Evolutionary conservation across 2,329 filamentous ascomycete species (phyloP).

Genomic region (Botrytis deweyae): DNA sequence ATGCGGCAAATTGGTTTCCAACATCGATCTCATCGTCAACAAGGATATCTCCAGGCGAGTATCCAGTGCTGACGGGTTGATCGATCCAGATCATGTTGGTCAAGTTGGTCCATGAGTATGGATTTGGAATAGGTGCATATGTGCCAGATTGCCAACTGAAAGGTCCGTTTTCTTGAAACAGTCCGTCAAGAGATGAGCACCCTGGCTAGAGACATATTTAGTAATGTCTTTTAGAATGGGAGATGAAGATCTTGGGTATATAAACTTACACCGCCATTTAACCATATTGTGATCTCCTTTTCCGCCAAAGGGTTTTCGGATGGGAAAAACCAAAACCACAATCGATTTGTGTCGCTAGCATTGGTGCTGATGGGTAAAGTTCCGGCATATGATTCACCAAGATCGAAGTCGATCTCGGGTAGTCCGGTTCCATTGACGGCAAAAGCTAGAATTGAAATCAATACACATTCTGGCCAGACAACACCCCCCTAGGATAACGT

Average conservation of each 20-base stretch:
- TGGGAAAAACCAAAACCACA: slow-evolving; percentile 59
- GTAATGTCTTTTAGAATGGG: not conserved
- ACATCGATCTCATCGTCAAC: slow-evolving; percentile 53
- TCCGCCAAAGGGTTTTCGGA: slow-evolving; percentile 47
- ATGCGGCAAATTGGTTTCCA: slow-evolving; percentile 57
- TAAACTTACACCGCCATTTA: slow-evolving; percentile 73
- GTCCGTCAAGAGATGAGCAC: slow-evolving; percentile 90
- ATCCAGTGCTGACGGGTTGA: slow-evolving; percentile 46
- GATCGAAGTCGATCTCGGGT: slow-evolving; percentile 37
- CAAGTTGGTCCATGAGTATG: slow-evolving; percentile 35
- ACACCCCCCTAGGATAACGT: not conserved
- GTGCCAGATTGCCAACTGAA: slow-evolving; percentile 36
- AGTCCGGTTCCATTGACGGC: slow-evolving; percentile 35
- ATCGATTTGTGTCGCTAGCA: slow-evolving; percentile 45
- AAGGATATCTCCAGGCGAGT: slow-evolving; percentile 53
- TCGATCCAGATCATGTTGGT: slow-evolving; percentile 37
- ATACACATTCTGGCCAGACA: not conserved
- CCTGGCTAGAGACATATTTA: slow-evolving; percentile 51
- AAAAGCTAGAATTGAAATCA: slow-evolving; percentile 29
- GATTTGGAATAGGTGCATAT: slow-evolving; percentile 33
- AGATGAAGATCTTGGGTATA: not conserved
- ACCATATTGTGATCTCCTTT: slow-evolving; percentile 65
- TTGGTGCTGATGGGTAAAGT: slow-evolving; percentile 53
- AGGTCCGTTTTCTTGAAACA: slow-evolving; percentile 60
- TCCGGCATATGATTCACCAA: slow-evolving; percentile 38